Evolutionary conservation across 495 filamentous ascomycete species (phyloP).

Genomic region (Delitschia confertaspora): DNA sequence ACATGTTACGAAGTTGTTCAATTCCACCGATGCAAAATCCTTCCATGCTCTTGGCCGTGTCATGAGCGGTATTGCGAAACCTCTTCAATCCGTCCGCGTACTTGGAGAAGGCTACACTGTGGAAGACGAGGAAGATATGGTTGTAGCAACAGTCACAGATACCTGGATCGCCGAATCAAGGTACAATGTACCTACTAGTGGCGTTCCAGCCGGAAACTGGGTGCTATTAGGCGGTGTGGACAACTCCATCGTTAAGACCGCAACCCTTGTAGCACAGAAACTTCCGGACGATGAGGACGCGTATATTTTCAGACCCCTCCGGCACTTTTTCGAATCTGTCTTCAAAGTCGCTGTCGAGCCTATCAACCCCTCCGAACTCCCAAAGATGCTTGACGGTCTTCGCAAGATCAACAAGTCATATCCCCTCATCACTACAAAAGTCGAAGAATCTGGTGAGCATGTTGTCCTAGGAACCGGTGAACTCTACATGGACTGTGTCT

Average conservation of each 20-base stretch:
- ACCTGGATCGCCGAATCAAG: conserved; percentile 90
- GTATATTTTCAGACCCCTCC: conserved; percentile 85
- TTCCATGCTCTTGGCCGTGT: conserved; percentile 89
- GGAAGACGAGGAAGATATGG: conserved; percentile 98
- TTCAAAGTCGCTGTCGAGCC: conserved; percentile 97
- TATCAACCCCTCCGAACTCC: conserved; percentile 96
- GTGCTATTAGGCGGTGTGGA: conserved; percentile 85
- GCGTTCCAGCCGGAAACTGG: conserved; percentile 93
- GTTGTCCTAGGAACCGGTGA: conserved; percentile 91
- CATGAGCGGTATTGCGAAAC: conserved; percentile 82
- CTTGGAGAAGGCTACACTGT: conserved; percentile 92
- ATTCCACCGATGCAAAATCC: conserved; percentile 70
- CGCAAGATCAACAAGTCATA: conserved; percentile 97
- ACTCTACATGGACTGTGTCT: conserved; percentile 97
- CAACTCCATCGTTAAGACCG: conserved; percentile 96
- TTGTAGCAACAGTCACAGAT: conserved; percentile 72
- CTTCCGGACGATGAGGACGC: conserved; percentile 81
- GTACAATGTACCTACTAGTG: conserved; percentile 84
- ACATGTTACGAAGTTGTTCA: conserved; percentile 88
- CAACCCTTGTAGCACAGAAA: conserved; percentile 79
- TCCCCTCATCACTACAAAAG: conserved; percentile 88
- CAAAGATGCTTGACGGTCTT: conserved; percentile 96
- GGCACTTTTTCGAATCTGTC: conserved; percentile 94
- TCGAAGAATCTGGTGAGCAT: conserved; percentile 98
- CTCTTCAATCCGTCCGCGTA: conserved; percentile 77